Evolutionary conservation across 345 rosid species (phyloP).

Genomic region (Physaria fendleri): DNA sequence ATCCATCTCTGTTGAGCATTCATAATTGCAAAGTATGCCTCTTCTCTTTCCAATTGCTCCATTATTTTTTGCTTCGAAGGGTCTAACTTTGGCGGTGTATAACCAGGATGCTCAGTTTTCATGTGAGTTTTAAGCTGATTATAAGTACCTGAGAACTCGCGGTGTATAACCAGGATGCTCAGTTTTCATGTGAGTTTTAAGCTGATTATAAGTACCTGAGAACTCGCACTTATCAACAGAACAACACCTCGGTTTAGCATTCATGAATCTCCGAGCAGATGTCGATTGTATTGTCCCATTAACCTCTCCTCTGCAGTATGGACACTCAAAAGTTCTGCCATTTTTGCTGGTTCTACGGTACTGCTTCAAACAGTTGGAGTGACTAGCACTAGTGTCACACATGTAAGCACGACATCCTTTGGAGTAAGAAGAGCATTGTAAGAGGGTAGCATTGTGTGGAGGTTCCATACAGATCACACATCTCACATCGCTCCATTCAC

Average conservation of each 20-base stretch:
- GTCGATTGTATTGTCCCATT: slow-evolving; percentile 43
- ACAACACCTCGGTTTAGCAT: slow-evolving; percentile 51
- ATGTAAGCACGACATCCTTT: slow-evolving; percentile 66
- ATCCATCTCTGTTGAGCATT: slow-evolving; percentile 29
- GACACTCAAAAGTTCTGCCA: slow-evolving; percentile 34
- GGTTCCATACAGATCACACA: too few relatives aligned
- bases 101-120: too few relatives aligned
- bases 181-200: slow-evolving; percentile 52
- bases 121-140: too few relatives aligned
- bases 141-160: too few relatives aligned
- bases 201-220: slow-evolving; percentile 45
- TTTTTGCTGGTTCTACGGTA: slow-evolving; percentile 34
- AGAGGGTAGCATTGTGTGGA: slow-evolving; percentile 63
- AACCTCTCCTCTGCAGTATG: slow-evolving; percentile 55
- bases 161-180: slow-evolving; percentile 48
- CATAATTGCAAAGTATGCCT: slow-evolving; percentile 34
- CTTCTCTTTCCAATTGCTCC: slow-evolving; percentile 40
- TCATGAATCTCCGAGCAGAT: slow-evolving; percentile 46
- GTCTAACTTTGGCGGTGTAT: slow-evolving; percentile 38
- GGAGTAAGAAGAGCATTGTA: slow-evolving; percentile 49
- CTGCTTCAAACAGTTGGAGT: slow-evolving; percentile 64
- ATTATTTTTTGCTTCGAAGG: slow-evolving; percentile 37
- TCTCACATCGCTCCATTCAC: too few relatives aligned
- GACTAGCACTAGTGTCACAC: slow-evolving; percentile 64
- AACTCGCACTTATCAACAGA: slow-evolving; percentile 40